Evolutionary conservation across 306 rosid species (phyloP).

Genomic region (Castanospermum australe): DNA sequence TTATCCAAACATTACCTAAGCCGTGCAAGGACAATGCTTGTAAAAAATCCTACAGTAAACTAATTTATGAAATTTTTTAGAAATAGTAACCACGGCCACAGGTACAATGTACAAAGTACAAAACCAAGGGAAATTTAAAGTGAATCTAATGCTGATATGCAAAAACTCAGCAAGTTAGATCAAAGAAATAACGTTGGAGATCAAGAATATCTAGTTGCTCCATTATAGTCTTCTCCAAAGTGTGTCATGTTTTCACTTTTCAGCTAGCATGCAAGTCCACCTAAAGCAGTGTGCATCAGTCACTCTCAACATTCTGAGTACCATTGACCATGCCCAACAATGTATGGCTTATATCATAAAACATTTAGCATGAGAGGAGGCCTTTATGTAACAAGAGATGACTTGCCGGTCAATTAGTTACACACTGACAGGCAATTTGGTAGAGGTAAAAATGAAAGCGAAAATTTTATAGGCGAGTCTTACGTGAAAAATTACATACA

Average conservation of each 20-base stretch:
- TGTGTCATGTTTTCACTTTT: not conserved
- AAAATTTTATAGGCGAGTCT: no score
- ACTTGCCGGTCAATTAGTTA: slow-evolving; percentile 52
- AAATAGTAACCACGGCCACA: not conserved
- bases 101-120: no score
- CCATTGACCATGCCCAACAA: not conserved
- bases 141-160: not conserved
- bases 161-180: not conserved
- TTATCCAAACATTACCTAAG: no score
- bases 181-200: not conserved
- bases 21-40: no score
- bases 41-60: not conserved
- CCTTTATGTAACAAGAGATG: slow-evolving; percentile 60
- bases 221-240: not conserved
- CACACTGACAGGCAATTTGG: no score
- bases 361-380: slow-evolving; percentile 64
- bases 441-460: no score
- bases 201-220: not conserved
- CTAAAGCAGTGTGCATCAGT: not conserved
- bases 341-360: slow-evolving; percentile 21
- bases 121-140: not conserved
- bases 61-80: not conserved
- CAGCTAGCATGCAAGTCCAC: not conserved
- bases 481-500: no score
- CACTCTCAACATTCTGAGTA: not conserved